Evolutionary conservation across 2,329 filamentous ascomycete genomes (phyloP).

Genomic region (Uncinocarpus reesii): DNA sequence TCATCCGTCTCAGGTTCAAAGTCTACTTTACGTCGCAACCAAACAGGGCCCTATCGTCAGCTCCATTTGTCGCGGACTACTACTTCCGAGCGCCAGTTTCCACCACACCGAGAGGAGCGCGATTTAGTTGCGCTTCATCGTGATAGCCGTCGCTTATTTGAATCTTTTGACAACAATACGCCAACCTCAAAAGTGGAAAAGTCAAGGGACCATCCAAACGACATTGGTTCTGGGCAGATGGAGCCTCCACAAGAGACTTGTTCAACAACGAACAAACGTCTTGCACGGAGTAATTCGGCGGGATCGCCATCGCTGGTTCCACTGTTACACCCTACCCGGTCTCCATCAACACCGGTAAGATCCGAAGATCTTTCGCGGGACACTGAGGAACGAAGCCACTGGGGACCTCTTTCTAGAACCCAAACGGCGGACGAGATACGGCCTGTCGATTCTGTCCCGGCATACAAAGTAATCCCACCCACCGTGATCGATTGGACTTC

Average conservation of each 20-base stretch:
- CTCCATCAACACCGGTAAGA: conserved; percentile 42
- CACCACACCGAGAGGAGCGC: conserved; percentile 23
- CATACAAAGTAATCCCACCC: conserved; percentile 23
- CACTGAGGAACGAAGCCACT: not conserved
- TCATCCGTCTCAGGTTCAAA: conserved; percentile 21
- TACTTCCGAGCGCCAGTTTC: conserved; percentile 19
- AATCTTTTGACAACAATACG: conserved; percentile 18
- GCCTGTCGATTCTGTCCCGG: not conserved
- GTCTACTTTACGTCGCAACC: conserved; percentile 24
- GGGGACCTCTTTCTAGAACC: conserved; percentile 5
- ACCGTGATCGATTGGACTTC: conserved; percentile 41
- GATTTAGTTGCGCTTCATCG: conserved; percentile 32
- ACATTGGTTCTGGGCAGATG: not conserved
- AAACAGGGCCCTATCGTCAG: conserved; percentile 24
- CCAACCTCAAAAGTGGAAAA: not conserved
- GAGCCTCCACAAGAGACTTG: not conserved
- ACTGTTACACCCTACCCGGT: conserved; percentile 84
- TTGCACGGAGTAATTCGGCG: conserved; percentile 14
- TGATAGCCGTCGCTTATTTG: conserved; percentile 34
- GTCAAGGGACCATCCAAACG: not conserved
- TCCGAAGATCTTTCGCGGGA: conserved; percentile 7
- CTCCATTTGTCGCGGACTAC: conserved; percentile 20
- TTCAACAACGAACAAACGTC: not conserved
- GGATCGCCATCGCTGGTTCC: conserved; percentile 95
- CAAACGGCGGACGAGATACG: not conserved